phyloP scores from a whole-genome alignment of 305 asterid species.

The Fraxinus floribunda region DNA sequence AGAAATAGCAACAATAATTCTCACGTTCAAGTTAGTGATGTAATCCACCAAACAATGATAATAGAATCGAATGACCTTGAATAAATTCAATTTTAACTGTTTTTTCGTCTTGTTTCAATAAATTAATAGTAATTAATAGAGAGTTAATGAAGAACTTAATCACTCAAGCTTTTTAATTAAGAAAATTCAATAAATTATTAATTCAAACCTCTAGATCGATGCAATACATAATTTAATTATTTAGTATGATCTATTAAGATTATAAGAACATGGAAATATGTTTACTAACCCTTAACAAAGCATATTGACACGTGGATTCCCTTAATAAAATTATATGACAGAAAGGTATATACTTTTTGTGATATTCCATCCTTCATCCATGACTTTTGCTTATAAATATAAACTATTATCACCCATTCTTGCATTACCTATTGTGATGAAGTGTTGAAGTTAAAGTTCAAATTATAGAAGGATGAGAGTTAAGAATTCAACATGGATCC shows the following conservation, averaged over 20 bases:
- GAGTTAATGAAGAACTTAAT: not conserved
- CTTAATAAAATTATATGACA: not conserved
- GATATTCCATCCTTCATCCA: not conserved
- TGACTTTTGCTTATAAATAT: constrained; percentile 26
- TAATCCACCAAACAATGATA: not conserved
- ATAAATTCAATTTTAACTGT: not conserved
- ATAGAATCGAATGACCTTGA: not conserved
- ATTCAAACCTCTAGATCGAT: no score
- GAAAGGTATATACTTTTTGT: no score
- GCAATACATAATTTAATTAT: no score
- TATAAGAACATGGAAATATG: no score
- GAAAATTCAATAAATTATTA: no score
- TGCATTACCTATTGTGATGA: no score
- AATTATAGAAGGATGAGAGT: constrained; percentile 12
- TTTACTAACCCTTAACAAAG: no score
- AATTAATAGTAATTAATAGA: not conserved
- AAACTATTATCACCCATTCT: not conserved
- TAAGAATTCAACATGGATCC: constrained; percentile 24
- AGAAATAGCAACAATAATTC: not conserved
- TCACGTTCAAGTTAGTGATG: not conserved
- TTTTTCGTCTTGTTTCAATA: not conserved
- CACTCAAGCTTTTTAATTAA: no score
- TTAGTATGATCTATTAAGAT: no score
- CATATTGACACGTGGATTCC: not conserved
- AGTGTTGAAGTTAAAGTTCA: not conserved